Evolutionary conservation across 1,139 yeast genomes (phyloP).

Genomic region (Kodamaea sp.): DNA sequence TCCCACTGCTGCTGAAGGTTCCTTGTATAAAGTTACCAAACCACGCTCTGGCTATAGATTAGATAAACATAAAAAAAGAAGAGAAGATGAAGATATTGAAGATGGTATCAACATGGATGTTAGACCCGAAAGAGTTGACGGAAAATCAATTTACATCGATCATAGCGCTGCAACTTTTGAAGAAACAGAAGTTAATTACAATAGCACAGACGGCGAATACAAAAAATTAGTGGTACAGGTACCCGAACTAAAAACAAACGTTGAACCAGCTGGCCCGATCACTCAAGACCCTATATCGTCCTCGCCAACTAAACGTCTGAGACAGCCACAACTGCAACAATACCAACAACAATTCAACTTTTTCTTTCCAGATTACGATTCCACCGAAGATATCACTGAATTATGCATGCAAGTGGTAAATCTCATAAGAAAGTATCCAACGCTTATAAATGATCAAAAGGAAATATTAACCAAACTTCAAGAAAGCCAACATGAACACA

Average conservation of each 20-base stretch:
- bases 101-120: constrained; percentile 13
- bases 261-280: background rate
- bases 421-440: constrained; percentile 28
- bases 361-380: constrained; percentile 6
- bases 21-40: constrained; percentile 40
- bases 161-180: constrained; percentile 14
- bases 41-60: constrained; percentile 1
- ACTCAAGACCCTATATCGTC: constrained; percentile 4
- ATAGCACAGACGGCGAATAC: constrained; percentile 14
- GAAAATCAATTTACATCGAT: constrained; percentile 29
- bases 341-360: constrained; percentile 1
- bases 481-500: constrained; percentile 21
- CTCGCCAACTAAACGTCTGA: constrained; percentile 10
- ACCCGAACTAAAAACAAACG: constrained; percentile 9
- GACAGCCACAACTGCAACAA: background rate
- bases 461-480: constrained; percentile 20
- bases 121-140: constrained; percentile 37
- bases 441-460: constrained; percentile 23
- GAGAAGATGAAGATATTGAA: constrained; percentile 2
- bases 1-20: constrained; percentile 52
- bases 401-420: constrained; percentile 21
- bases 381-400: constrained; percentile 14
- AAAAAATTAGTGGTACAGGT: constrained; percentile 12
- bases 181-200: constrained; percentile 3
- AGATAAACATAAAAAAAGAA: constrained; percentile 1